phyloP scores from a whole-genome alignment of 768 basidiomycete species.

The Boletus tomentosulus region DNA sequence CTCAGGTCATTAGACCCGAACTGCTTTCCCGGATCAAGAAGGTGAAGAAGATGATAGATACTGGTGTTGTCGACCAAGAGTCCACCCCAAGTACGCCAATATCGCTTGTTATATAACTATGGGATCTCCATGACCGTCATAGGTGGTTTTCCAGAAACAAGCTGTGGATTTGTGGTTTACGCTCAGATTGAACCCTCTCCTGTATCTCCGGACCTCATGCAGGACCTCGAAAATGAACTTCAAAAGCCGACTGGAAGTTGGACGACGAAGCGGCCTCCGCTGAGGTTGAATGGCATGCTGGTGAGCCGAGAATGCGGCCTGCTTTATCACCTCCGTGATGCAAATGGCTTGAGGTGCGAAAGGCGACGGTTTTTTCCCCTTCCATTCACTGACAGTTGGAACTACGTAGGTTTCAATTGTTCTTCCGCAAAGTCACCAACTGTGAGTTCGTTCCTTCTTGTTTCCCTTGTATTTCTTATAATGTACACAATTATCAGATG shows the following conservation, averaged over 20 bases:
- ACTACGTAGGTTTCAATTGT: constrained; percentile 46
- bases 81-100: constrained; percentile 28
- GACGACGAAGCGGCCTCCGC: constrained; percentile 52
- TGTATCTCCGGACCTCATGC: constrained; percentile 53
- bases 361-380: not conserved
- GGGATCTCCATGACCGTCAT: not conserved
- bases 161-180: constrained; percentile 64
- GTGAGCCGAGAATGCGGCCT: constrained; percentile 81
- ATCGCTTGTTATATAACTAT: not conserved
- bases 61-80: constrained; percentile 60
- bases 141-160: constrained; percentile 47
- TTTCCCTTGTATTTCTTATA: constrained; percentile 5
- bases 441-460: constrained; percentile 35
- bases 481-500: constrained; percentile 45
- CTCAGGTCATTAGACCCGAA: constrained; percentile 55
- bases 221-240: constrained; percentile 69
- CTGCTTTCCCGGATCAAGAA: constrained; percentile 54
- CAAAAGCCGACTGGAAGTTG: constrained; percentile 69
- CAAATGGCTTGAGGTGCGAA: constrained; percentile 64
- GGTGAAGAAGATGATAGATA: constrained; percentile 58
- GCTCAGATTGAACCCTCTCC: constrained; percentile 57
- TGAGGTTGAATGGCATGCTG: constrained; percentile 60
- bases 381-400: not conserved
- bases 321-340: constrained; percentile 59
- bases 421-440: constrained; percentile 72